phyloP scores from a whole-genome alignment of 1,139 yeast species.

The Blastobotrys capitulatus region DNA sequence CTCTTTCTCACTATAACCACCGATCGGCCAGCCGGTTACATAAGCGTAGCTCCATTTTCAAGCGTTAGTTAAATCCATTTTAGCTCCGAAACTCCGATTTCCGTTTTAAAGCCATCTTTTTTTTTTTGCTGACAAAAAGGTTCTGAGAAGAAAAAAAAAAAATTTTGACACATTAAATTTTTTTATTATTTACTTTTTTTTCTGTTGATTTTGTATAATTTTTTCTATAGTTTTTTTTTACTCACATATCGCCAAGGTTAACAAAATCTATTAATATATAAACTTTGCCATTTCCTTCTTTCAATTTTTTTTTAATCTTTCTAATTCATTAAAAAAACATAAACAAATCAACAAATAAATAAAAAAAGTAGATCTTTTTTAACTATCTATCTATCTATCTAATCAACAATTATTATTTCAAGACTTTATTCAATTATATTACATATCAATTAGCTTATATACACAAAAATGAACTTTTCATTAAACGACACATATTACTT shows the following conservation, averaged over 20 bases:
- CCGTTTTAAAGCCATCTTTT: too few species aligned
- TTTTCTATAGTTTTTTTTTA: too few species aligned
- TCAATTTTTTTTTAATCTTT: background rate
- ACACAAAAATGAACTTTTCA: background rate
- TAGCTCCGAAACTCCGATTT: background rate
- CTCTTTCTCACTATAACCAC: too few species aligned
- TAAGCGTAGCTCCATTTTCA: background rate
- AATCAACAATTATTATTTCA: too few species aligned
- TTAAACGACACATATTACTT: conserved; percentile 50
- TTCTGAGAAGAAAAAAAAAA: conserved; percentile 1
- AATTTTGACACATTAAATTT: background rate
- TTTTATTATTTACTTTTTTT: too few species aligned
- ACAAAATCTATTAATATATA: conserved; percentile 1
- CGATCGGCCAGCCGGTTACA: too few species aligned
- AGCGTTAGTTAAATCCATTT: background rate
- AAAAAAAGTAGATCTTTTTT: background rate
- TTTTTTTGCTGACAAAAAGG: too few species aligned
- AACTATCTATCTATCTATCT: too few species aligned
- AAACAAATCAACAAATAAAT: background rate
- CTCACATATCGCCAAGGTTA: background rate
- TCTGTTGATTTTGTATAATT: too few species aligned
- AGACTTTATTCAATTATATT: too few species aligned
- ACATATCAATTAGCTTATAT: background rate
- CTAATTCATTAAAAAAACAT: background rate
- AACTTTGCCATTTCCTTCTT: background rate